Base-by-base conservation (phyloP, 2,329 filamentous ascomycete species). In the Colletotrichum agaves region DNA sequence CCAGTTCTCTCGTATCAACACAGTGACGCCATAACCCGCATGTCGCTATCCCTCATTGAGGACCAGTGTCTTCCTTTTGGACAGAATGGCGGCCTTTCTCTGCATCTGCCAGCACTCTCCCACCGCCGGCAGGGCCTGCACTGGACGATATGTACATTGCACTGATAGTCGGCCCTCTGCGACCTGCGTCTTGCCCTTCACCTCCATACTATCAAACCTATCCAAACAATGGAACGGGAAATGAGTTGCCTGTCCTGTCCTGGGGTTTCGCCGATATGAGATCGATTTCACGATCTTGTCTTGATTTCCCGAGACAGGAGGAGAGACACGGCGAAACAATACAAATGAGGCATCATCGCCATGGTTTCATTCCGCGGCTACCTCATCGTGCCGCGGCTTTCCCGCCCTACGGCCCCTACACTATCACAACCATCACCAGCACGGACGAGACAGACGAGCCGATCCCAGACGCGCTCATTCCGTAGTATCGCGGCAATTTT, bases 1-100 rank as follows among this genome's bases (percentile, higher is more conserved):
- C 64, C 64, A 67, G 64, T 33, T 64, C 64, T 55, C 64, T 67
- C 64, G 64, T 67, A 67, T 67, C 64, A 52, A 64, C 53, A 57
- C 61, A 47, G 64, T 67, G 64, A 67, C 64, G 64, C 64, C 61
- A 67, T 67, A 64, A 64, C 47, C 47, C 64, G 64, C 53, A 67
- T 67, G 61, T 67, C 56, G 47, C 64, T 67, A 67, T 59, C 27
- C 64, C 64, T 43, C 49, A 53, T 67, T n/a, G 61, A 64, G 61
- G 41, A 44, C 37, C 49, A 31, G 47, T 53, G 31, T 46, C 31
- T 35, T 52, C 17, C 61, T 47, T 59, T 37, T 50, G 4, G 19
- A 27, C 39, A 39, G 47, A 63, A 52, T 52, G 47, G 31, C 47
- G 21, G 53, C 17, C 61, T 47, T 59, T 39, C 43, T 49, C 21